Percentiles rank a stretch among this genome's conserved stretches.
Evolutionary conservation across 495 filamentous ascomycete genomes (phyloP).

Genomic region (Neurospora sp.): DNA sequence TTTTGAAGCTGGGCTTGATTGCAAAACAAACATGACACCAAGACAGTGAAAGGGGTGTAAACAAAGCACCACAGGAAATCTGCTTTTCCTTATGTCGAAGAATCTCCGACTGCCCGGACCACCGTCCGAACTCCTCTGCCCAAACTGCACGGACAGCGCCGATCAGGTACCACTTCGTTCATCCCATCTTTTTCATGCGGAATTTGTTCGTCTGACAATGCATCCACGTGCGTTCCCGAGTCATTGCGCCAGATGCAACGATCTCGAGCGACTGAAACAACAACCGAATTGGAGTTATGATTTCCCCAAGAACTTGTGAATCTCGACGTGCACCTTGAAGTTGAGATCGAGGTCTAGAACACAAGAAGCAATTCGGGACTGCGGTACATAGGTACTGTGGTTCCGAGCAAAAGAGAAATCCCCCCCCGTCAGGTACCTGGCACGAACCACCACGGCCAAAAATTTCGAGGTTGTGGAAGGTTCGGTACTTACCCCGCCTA

Average conservation of each 20-base stretch:
- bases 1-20: neutral
- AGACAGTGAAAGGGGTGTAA: neutral
- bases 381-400: neutral
- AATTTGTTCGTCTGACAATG: neutral
- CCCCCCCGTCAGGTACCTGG: no score
- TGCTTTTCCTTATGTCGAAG: neutral
- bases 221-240: neutral
- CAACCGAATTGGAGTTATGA: neutral
- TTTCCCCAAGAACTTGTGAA: neutral
- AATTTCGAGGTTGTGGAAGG: no score
- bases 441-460: no score
- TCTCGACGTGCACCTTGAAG: neutral
- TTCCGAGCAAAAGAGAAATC: no score
- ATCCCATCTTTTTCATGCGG: neutral
- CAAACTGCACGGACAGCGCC: neutral
- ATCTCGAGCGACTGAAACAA: neutral
- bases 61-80: neutral
- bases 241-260: neutral
- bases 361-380: neutral
- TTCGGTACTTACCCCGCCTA: no score
- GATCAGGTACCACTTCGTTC: neutral
- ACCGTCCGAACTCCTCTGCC: neutral
- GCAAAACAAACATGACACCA: no score
- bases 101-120: neutral
- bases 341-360: neutral